Conservation (phyloP, 345 rosid genomes). For the Salix exigua region DNA sequence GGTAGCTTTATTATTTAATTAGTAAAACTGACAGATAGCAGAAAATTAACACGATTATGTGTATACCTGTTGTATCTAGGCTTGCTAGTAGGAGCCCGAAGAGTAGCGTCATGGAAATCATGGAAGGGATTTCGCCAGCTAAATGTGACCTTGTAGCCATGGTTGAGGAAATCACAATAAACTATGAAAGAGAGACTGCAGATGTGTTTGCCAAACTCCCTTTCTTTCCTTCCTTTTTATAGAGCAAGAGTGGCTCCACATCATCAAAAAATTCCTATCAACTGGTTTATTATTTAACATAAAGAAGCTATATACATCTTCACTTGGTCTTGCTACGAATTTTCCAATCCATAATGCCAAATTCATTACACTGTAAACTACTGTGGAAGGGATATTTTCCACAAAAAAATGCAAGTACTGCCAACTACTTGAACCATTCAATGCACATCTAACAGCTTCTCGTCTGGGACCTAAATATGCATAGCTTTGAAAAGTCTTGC, state of each 20-base stretch:
- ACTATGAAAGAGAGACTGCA: background rate
- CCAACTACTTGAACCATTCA: background rate
- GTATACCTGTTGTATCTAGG: slow-evolving; percentile 16
- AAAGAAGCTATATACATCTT: no score
- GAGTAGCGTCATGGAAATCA: background rate
- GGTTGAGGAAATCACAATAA: background rate
- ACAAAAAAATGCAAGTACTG: no score
- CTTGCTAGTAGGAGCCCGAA: slow-evolving; percentile 13
- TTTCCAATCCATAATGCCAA: background rate
- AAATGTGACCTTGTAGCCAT: background rate
- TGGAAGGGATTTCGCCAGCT: background rate
- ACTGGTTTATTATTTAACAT: no score
- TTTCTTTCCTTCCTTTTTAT: background rate
- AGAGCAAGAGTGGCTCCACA: background rate
- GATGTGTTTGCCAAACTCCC: background rate
- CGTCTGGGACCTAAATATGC: background rate
- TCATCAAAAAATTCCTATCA: no score
- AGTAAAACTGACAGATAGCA: background rate
- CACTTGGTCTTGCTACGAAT: no score
- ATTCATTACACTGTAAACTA: background rate
- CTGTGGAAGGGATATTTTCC: background rate
- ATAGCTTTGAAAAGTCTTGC: background rate
- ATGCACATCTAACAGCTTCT: background rate
- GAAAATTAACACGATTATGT: background rate
- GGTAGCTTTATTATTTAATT: no score